A percentile compares a stretch with the other conserved stretches of the same genome.
phyloP scores from a whole-genome alignment of 2,329 filamentous ascomycete species.

The Aureobasidium melanogenum region DNA sequence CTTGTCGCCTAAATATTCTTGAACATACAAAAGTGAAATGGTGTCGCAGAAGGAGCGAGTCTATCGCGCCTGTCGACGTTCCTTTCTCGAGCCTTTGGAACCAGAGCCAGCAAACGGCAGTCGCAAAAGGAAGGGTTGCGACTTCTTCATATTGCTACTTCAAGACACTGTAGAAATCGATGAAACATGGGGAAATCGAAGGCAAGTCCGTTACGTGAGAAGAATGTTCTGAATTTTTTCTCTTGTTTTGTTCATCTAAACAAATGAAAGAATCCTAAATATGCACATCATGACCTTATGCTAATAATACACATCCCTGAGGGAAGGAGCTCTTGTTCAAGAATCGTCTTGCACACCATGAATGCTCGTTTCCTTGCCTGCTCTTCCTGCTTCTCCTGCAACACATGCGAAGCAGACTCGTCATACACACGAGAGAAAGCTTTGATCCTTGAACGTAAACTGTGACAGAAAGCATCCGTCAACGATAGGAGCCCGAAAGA shows the following conservation, averaged over 20 bases:
- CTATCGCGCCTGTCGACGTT: background rate
- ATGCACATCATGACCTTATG: background rate
- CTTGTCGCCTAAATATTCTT: too few relatives aligned
- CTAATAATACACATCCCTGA: background rate
- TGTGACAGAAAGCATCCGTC: background rate
- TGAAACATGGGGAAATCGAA: too few relatives aligned
- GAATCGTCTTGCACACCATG: background rate
- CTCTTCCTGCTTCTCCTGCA: background rate
- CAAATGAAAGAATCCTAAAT: background rate
- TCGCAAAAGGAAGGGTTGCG: too few relatives aligned
- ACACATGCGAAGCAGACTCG: background rate
- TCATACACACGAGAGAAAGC: background rate
- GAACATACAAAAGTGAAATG: too few relatives aligned
- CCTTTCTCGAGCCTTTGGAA: too few relatives aligned
- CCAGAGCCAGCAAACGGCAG: too few relatives aligned
- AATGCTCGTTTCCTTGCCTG: background rate
- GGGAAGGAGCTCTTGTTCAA: background rate
- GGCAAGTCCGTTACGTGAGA: background rate
- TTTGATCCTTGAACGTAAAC: background rate
- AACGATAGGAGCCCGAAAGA: background rate
- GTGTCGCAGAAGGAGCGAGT: too few relatives aligned
- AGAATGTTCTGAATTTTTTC: background rate
- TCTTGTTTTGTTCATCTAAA: background rate
- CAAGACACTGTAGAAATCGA: too few relatives aligned
- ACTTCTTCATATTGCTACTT: too few relatives aligned